phyloP scores from a whole-genome alignment of 2,329 filamentous ascomycete genomes.

The Apiospora arundinis region DNA sequence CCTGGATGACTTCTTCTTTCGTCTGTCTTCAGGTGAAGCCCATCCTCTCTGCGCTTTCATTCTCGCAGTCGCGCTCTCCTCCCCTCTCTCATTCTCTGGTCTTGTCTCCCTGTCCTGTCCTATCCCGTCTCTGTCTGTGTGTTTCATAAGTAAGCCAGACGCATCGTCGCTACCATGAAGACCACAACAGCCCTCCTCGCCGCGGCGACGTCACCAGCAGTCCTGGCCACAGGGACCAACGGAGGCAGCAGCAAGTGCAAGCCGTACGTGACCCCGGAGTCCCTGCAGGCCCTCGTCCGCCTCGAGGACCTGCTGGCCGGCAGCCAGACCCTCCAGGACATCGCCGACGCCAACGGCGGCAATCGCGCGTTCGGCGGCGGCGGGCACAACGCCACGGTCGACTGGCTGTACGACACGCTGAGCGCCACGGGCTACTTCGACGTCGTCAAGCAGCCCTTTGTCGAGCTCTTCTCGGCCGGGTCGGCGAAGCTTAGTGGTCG shows the following conservation, averaged over 20 bases:
- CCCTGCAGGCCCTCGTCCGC: conserved; percentile 47
- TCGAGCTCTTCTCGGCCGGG: conserved; percentile 69
- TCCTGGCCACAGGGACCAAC: neutral
- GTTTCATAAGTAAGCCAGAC: neutral
- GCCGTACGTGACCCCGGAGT: conserved; percentile 44
- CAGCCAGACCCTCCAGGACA: conserved; percentile 51
- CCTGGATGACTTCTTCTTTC: neutral
- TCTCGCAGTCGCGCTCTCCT: neutral
- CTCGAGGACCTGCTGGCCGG: conserved; percentile 49
- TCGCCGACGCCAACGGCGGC: conserved; percentile 49
- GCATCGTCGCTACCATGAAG: neutral
- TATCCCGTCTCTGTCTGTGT: neutral
- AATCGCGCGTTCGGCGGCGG: conserved; percentile 52
- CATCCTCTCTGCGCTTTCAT: neutral
- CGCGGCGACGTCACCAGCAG: neutral
- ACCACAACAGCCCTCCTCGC: neutral
- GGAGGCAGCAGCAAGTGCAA: conserved; percentile 34
- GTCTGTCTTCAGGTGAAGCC: neutral
- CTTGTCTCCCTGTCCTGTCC: neutral
- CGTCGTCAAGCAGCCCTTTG: conserved; percentile 60
- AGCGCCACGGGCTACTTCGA: conserved; percentile 47
- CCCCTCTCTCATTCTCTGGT: neutral
- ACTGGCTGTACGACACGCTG: conserved; percentile 51
- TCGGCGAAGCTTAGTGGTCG: conserved; percentile 23
- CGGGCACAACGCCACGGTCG: conserved; percentile 54